Evolutionary conservation across 768 basidiomycete genomes (phyloP), one percentile per base, ranked within the genome.

Genomic region (Calocybe gangraenosa): DNA sequence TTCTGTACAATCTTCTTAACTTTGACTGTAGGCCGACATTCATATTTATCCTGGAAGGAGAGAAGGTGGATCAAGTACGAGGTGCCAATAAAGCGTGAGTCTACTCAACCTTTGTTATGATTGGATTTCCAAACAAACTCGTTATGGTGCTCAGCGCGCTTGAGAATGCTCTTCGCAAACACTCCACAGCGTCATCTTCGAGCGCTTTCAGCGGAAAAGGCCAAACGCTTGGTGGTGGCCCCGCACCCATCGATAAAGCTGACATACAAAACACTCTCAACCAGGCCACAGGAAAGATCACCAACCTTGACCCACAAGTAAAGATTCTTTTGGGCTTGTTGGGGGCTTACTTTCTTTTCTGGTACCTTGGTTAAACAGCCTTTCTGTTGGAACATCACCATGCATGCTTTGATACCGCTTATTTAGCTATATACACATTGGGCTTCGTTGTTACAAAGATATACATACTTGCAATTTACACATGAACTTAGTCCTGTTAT

Each of bases 71-170:
- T 55, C 73, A 74, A 65, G 80, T 92, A 20, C 75, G 73, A 42
- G 90, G 90, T 4, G 88, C 88, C 10, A 69, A 92, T 58, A 75
- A 61, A 58, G 55, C 58, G 88, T 92, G 57, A 47, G 78, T 65
- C 21, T 37, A 22, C 11, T 23, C 20, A 14, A 3, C 35, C 47
- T n/a, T n/a, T 9, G 31, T n/a, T 17, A 21, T 39, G 3, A 28
- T 17, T 19, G 31, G 31, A 44, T 25, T 30, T 23, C 36, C 13
- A 42, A 44, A 48, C 19, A 30, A 30, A 22, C 17, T 50, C 32
- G 20, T 18, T 35, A 40, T 40, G 32, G 8, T 45, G n/a, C 40
- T 18, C 42, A 91, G 88, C 11, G 81, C 62, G 9, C 67, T 92
- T 15, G 79, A 88, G 50, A 69, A 65, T 23, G 71, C 81, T 22